Evolutionary conservation across 2,329 filamentous ascomycete species (phyloP), one percentile per base, ranked within the genome.

Genomic region (Sporothrix globosa): DNA sequence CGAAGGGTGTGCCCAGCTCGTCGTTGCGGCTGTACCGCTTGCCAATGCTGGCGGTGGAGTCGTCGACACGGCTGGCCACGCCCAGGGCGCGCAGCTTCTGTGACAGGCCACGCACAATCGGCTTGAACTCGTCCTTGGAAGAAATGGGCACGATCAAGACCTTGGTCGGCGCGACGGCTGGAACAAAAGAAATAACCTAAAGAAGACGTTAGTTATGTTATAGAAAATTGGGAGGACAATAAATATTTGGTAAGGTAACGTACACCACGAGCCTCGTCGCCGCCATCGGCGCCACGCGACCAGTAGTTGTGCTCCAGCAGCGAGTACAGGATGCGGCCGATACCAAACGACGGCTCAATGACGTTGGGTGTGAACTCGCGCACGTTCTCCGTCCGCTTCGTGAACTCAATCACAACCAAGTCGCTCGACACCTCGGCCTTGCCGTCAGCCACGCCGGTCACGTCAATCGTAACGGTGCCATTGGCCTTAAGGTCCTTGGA

Each of bases 331-430:
- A 98, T 97, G 76, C 95, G 89, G 72, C 95, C 96, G 77, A 98
- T 97, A 84, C 95, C 95, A 77, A 98, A 99, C 0, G 95, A 98
- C 1, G 95, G 96, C 83, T 99, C 96, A 76, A 98, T 96, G 63
- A 97, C 93, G 78, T 97, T 97, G 72, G 95, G 95, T 0, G 91
- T 96, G 83, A 92, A 99, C 80, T 97, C 94, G 76, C 96, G 88
- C 71, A 90, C 88, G 79, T 97, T 91, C 81, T 97, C 92, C 4
- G 89, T 87, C 73, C 93, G 86, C 75, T 91, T 97, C 76, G 90
- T 88, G 83, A 92, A 93, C 83, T 94, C 92, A 75, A 98, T 93
- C 71, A 85, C 88, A 78, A 99, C 84, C 65, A 96, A 85, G 72
- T 97, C 93, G 78, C 90, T 90, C 76, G 86, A 85, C 67, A 98